Conservation (phyloP, 192 early-diverging fungal species). For the Entophlyctis luteolus region DNA sequence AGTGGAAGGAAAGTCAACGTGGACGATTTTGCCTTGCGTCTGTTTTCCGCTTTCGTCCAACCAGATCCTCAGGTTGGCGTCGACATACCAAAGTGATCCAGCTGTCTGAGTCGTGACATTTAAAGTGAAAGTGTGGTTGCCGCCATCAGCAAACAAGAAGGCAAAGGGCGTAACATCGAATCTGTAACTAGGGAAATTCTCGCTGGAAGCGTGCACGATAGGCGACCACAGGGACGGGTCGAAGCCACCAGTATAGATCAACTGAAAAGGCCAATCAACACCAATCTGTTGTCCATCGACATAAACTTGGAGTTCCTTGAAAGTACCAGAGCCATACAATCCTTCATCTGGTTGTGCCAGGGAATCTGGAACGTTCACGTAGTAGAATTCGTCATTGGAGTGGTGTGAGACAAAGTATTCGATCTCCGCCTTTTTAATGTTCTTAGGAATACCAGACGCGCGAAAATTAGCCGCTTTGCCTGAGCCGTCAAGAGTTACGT, state of each 20-base stretch:
- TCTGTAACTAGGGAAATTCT: constrained; percentile 18
- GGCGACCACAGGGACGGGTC: constrained; percentile 31
- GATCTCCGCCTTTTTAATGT: constrained; percentile 21
- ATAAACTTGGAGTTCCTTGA: constrained; percentile 32
- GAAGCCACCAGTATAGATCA: constrained; percentile 35
- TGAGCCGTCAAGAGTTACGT: constrained; percentile 7
- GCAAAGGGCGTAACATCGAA: constrained; percentile 33
- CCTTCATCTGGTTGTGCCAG: constrained; percentile 24
- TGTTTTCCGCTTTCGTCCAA: neutral
- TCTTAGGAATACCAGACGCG: constrained; percentile 12
- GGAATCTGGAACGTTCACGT: constrained; percentile 29
- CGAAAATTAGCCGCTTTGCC: neutral
- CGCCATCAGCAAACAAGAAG: constrained; percentile 10
- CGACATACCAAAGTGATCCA: constrained; percentile 24
- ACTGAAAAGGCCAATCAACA: constrained; percentile 24
- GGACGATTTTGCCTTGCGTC: neutral
- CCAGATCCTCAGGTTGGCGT: constrained; percentile 29
- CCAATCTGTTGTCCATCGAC: constrained; percentile 20
- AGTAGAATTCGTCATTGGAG: constrained; percentile 35
- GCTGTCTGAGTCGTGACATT: constrained; percentile 26
- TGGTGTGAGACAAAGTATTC: constrained; percentile 30
- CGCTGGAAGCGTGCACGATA: constrained; percentile 14
- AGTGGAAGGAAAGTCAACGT: neutral
- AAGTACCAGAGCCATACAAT: constrained; percentile 24
- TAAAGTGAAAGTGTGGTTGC: constrained; percentile 18